Evolutionary conservation across 1,284 basidiomycete genomes (phyloP), one percentile per base, ranked within the genome.

Genomic region (Ceratobasidium sp.): DNA sequence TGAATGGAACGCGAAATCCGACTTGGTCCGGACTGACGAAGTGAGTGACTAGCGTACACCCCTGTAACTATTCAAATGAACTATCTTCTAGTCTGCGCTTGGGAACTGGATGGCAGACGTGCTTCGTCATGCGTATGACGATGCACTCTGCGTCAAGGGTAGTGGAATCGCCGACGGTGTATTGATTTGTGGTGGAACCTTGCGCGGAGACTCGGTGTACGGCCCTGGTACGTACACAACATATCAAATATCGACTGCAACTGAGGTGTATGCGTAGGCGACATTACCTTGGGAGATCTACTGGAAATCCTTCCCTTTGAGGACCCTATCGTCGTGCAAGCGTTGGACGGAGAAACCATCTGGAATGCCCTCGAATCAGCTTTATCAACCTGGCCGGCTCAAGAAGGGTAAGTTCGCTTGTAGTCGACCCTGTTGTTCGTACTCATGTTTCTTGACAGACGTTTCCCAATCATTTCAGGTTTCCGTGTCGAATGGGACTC

Each of bases 31-130:
- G 7, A 87, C 87, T 0, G 81, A 83, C 64, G 91, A 93, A 85
- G 91, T 90, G 75, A 30, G 80, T 47, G 13, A 1, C 46, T 18
- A n/a, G 61, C 21, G 14, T 32, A 32, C 50, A 14, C 16, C 3
- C 9, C 18, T 41, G 4, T 32, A n/a, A 11, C 1, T 23, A 9
- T 6, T 57, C 13, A 64, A 1, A 35, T 23, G n/a, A n/a, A n/a
- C n/a, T n/a, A n/a, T 28, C 23, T 52, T 43, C 41, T 81, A 97
- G 89, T 91, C 90, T 18, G 91, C 91, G 0, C 84, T 91, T 9
- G 91, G 89, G n/a, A 93, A 97, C 79, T 95, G 94, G 91, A 90
- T 96, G 72, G 91, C 94, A 0, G 95, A 98, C 80, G 89, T 96
- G 35, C 81, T 95, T 35, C 84, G 93, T 74, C 92, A 95, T 79